Conservation (phyloP, 2,329 filamentous ascomycete genomes). For the Calonectria multiphialidica region DNA sequence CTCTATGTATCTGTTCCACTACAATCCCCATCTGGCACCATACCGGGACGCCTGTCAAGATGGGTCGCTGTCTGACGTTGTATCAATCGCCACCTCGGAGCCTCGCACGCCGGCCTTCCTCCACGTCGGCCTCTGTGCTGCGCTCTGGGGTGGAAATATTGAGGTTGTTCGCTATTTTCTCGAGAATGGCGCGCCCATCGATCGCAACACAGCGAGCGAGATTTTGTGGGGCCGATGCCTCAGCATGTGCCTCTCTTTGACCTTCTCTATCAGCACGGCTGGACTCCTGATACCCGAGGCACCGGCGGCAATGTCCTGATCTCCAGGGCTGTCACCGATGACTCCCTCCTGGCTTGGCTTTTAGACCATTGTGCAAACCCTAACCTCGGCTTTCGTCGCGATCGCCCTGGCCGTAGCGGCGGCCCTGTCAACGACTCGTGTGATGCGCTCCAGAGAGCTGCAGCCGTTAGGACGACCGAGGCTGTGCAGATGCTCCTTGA, state of each 20-base stretch:
- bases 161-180: conserved; percentile 22
- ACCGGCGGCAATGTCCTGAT: conserved; percentile 28
- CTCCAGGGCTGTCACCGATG: conserved; percentile 15
- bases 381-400: conserved; percentile 25
- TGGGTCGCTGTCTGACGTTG: conserved; percentile 12
- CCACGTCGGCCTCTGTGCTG: conserved; percentile 21
- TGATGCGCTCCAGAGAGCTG: conserved; percentile 24
- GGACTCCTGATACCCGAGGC: conserved; percentile 24
- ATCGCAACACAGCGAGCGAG: conserved; percentile 3
- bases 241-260: conserved; percentile 25
- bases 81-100: conserved; percentile 12
- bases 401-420: conserved; percentile 18
- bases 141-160: conserved; percentile 23
- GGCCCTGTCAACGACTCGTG: conserved; percentile 24
- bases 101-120: conserved; percentile 22
- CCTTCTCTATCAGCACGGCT: conserved; percentile 20
- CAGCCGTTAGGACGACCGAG: neutral
- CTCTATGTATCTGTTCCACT: neutral
- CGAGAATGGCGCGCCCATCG: conserved; percentile 24
- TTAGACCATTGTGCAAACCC: conserved; percentile 32
- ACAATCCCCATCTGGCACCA: neutral
- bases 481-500: conserved; percentile 24
- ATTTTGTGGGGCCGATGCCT: conserved; percentile 19
- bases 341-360: conserved; percentile 32
- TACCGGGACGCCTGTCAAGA: conserved; percentile 29